A percentile compares a stretch with the other conserved stretches of the same genome.
Conservation (phyloP, 2,329 filamentous ascomycete genomes). For the Talaromyces rugulosus region DNA sequence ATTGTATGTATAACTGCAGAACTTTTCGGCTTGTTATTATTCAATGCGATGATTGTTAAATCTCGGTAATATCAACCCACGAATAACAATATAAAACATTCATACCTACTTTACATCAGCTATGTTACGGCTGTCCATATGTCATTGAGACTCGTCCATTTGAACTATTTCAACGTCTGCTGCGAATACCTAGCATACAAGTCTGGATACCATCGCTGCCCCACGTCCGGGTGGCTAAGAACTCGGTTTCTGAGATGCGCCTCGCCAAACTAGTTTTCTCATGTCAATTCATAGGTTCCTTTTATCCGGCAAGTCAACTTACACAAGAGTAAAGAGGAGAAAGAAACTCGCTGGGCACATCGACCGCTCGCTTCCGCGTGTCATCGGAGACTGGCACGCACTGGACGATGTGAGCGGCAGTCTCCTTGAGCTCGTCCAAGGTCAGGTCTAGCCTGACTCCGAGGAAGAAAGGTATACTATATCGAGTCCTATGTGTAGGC, state of each 20-base stretch:
- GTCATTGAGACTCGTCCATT: too few species aligned
- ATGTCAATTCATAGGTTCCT: background rate
- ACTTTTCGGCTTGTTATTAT: too few species aligned
- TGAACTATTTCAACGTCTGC: slow-evolving; percentile 15
- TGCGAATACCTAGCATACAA: slow-evolving; percentile 26
- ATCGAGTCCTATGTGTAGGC: slow-evolving; percentile 30
- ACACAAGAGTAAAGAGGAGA: slow-evolving; percentile 33
- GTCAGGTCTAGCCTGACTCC: slow-evolving; percentile 48
- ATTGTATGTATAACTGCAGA: too few species aligned
- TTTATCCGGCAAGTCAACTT: slow-evolving; percentile 12
- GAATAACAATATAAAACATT: too few species aligned
- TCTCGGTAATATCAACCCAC: too few species aligned
- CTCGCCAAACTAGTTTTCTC: slow-evolving; percentile 26
- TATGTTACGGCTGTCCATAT: background rate
- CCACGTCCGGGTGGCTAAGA: slow-evolving; percentile 33
- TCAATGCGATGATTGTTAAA: too few species aligned
- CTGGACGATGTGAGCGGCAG: slow-evolving; percentile 28
- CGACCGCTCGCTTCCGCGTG: slow-evolving; percentile 27
- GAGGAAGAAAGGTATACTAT: slow-evolving; percentile 55
- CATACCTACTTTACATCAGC: too few species aligned
- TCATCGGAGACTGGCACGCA: slow-evolving; percentile 27
- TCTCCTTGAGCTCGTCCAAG: slow-evolving; percentile 38
- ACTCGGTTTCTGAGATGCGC: slow-evolving; percentile 34
- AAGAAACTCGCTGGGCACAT: slow-evolving; percentile 34
- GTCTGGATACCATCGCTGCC: slow-evolving; percentile 32